Conservation (phyloP, 2,329 filamentous ascomycete species). For the Aspergillus sp. region DNA sequence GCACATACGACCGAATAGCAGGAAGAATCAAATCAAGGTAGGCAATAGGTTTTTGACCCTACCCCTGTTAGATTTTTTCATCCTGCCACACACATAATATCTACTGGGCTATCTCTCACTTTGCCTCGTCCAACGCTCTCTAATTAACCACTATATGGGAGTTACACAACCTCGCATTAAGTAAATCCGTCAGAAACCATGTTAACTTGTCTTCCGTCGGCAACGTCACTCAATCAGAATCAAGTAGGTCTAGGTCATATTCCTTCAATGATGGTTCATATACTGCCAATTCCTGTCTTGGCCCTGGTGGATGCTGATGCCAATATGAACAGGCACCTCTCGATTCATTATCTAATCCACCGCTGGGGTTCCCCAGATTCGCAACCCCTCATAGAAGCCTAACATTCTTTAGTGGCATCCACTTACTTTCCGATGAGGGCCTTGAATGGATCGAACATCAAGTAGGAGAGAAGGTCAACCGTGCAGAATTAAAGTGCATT, state of each 20-base stretch:
- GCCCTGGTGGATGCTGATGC: no score
- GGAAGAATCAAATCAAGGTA: not conserved
- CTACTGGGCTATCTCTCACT: no score
- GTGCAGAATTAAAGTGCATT: slow-evolving; percentile 1
- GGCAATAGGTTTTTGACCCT: not conserved
- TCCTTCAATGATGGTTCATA: no score
- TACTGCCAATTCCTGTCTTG: no score
- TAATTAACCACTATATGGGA: no score
- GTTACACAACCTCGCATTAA: no score
- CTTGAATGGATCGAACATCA: slow-evolving; percentile 5
- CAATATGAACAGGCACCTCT: no score
- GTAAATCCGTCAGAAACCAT: no score
- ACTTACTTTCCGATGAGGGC: slow-evolving; percentile 1
- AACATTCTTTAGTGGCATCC: not conserved
- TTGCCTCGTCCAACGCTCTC: no score
- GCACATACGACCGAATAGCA: slow-evolving; percentile 13
- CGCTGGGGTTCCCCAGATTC: not conserved
- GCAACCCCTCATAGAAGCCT: not conserved
- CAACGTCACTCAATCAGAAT: no score
- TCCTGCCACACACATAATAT: not conserved
- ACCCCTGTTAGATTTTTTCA: not conserved
- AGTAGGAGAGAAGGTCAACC: slow-evolving; percentile 2
- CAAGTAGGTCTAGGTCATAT: no score
- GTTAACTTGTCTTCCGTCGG: no score
- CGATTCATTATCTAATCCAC: not conserved